These are phyloP conservation scores for Rhizopus delemar DNA, from an alignment of 371 early-diverging fungal species.

Conservation along the genomic window DNA sequence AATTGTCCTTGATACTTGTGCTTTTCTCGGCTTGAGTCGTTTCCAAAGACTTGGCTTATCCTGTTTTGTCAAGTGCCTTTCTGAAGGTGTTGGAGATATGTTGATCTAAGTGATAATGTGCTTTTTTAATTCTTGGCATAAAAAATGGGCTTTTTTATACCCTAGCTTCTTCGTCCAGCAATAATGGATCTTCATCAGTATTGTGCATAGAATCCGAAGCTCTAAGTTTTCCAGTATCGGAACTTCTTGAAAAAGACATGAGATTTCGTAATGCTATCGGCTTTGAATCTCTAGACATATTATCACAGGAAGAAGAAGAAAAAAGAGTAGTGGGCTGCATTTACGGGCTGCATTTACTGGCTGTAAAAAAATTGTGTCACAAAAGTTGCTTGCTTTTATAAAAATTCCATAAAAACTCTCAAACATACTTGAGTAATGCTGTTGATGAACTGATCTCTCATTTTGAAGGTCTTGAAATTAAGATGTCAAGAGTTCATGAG, in stretches of 20 bases:
- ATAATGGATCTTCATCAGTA: conserved; percentile 50
- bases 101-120: conserved; percentile 5
- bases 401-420: too few relatives aligned
- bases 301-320: not conserved
- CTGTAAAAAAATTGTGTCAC: not conserved
- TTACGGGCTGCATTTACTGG: not conserved
- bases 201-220: conserved; percentile 43
- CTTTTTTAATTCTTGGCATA: not conserved
- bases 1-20: conserved; percentile 35
- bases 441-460: too few relatives aligned
- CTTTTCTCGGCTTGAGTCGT: conserved; percentile 27
- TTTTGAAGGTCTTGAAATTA: too few relatives aligned
- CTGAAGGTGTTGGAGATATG: conserved; percentile 7
- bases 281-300: conserved; percentile 29
- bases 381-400: not conserved
- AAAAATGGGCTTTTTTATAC: conserved; percentile 16
- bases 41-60: conserved; percentile 12
- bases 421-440: too few relatives aligned
- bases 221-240: conserved; percentile 33
- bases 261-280: conserved; percentile 49
- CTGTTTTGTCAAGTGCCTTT: conserved; percentile 7
- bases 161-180: conserved; percentile 44
- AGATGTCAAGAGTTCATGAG: too few relatives aligned
- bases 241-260: conserved; percentile 39
- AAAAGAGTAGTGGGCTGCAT: not conserved